Evolutionary conservation across 2,329 filamentous ascomycete genomes (phyloP).

Genomic region (Xylariaceae sp.): DNA sequence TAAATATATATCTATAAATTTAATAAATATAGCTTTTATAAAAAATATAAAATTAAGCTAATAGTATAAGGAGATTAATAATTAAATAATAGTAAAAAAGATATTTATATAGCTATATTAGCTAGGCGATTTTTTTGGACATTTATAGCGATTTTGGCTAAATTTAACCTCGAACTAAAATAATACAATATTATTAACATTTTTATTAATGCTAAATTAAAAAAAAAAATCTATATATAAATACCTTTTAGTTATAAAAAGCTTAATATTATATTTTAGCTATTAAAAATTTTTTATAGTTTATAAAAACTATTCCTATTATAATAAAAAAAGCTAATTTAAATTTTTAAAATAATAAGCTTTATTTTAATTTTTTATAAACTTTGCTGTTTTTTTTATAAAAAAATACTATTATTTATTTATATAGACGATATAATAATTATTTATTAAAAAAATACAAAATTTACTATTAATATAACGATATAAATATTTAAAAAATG

Average conservation of each 20-base stretch:
- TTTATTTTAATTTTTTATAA: background rate
- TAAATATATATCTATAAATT: background rate
- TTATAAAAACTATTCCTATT: background rate
- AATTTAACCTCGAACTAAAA: background rate
- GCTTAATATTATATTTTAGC: no score
- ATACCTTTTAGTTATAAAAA: background rate
- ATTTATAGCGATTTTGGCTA: background rate
- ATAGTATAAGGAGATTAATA: background rate
- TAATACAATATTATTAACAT: background rate
- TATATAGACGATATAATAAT: background rate
- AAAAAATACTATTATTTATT: background rate
- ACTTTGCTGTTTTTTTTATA: background rate
- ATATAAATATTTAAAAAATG: background rate
- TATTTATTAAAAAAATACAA: background rate
- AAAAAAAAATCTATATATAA: background rate
- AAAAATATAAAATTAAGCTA: background rate
- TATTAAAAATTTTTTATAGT: background rate
- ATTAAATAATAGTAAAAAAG: background rate
- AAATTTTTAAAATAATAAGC: background rate
- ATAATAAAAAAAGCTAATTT: background rate
- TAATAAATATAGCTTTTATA: background rate
- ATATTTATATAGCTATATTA: background rate
- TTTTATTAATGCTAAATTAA: background rate
- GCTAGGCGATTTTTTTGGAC: background rate
- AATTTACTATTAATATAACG: background rate